Percentiles rank a stretch among this genome's conserved stretches.
Evolutionary conservation across 768 basidiomycete species (phyloP).

Genomic region (Hypholoma sublateritium): DNA sequence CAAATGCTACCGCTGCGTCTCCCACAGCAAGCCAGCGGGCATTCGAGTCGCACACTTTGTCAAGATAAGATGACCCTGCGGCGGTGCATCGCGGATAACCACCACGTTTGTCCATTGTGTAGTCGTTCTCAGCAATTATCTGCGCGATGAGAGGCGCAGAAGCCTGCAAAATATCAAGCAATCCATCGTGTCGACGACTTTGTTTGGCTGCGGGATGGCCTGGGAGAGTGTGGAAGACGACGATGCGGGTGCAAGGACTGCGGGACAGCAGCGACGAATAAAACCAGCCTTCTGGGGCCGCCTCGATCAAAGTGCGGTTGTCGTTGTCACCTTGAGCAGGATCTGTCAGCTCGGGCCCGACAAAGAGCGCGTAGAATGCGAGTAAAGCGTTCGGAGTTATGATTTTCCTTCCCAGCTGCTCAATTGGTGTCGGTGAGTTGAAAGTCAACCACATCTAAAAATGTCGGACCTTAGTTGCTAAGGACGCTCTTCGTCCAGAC

Average conservation of each 20-base stretch:
- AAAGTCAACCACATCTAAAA: neutral
- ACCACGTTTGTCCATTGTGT: conserved; percentile 14
- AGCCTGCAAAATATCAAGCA: conserved; percentile 26
- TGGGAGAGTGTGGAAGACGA: conserved; percentile 33
- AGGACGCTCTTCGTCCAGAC: conserved; percentile 32
- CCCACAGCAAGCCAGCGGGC: conserved; percentile 33
- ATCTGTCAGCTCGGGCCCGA: conserved; percentile 1
- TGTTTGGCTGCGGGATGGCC: conserved; percentile 20
- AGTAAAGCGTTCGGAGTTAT: conserved; percentile 25
- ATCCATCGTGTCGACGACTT: conserved; percentile 26
- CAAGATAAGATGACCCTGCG: conserved; percentile 27
- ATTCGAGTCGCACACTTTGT: conserved; percentile 17
- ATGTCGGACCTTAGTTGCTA: conserved; percentile 22
- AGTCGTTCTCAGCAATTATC: conserved; percentile 19
- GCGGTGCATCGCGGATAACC: conserved; percentile 24
- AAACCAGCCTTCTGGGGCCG: conserved; percentile 32
- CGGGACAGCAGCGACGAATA: conserved; percentile 30
- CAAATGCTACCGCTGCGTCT: conserved; percentile 37
- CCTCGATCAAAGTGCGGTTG: conserved; percentile 35
- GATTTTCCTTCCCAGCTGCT: conserved; percentile 26
- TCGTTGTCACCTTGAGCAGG: conserved; percentile 17
- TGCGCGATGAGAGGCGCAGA: conserved; percentile 22
- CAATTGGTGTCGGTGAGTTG: neutral
- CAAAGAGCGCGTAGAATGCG: conserved; percentile 30
- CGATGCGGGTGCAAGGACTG: conserved; percentile 22